Percentiles rank a stretch among this genome's conserved stretches.
Evolutionary conservation across 306 rosid species (phyloP).

Genomic region (Cucurbita maxima): DNA sequence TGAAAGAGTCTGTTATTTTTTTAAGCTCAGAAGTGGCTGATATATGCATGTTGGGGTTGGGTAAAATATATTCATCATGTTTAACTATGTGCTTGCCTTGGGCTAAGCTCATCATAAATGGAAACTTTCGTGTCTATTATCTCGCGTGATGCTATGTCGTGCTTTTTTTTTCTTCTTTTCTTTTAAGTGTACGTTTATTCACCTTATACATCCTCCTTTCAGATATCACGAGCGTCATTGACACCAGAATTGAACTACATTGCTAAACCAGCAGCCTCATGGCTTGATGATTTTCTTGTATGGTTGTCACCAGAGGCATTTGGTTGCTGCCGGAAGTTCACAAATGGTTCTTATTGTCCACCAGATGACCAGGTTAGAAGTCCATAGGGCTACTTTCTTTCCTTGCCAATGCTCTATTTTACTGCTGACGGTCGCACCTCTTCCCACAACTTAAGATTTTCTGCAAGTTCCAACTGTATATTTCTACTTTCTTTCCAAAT

Average conservation of each 20-base stretch:
- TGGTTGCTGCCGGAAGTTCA: constrained; percentile 90
- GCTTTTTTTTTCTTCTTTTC: not conserved
- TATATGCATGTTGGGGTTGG: not conserved
- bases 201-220: not conserved
- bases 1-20: not conserved
- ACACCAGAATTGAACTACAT: constrained; percentile 67
- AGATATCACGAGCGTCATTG: constrained; percentile 86
- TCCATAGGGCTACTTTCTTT: constrained; percentile 7
- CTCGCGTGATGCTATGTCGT: not conserved
- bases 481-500: too few relatives aligned
- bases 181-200: not conserved
- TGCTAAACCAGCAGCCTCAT: constrained; percentile 97
- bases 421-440: not conserved
- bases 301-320: constrained; percentile 98
- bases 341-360: constrained; percentile 79
- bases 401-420: not conserved
- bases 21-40: not conserved
- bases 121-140: not conserved
- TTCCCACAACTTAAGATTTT: not conserved
- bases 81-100: not conserved
- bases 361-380: constrained; percentile 88
- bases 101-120: not conserved
- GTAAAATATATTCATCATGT: not conserved
- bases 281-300: constrained; percentile 99
- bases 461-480: not conserved